Percentiles rank a stretch among this genome's conserved stretches.
Conservation (phyloP, 2,329 filamentous ascomycete species). For the Moelleriella libera region DNA sequence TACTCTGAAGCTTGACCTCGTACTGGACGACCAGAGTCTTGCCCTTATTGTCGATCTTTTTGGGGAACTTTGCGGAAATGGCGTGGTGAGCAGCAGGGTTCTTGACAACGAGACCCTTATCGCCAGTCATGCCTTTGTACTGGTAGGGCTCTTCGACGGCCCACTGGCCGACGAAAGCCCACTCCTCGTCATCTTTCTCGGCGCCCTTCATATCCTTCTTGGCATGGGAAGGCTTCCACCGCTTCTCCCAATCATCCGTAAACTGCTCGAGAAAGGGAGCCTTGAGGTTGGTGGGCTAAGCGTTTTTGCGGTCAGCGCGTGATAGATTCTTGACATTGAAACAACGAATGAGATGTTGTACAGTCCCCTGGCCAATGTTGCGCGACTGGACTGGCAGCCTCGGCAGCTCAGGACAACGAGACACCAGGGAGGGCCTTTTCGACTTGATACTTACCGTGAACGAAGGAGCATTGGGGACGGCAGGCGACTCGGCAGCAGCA, state of each 20-base stretch:
- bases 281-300: conserved; percentile 73
- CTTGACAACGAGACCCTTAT: conserved; percentile 97
- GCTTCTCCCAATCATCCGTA: conserved; percentile 83
- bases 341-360: no score
- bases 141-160: conserved; percentile 84
- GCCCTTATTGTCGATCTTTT: conserved; percentile 92
- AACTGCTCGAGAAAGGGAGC: conserved; percentile 97
- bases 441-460: conserved; percentile 61
- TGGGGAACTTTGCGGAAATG: conserved; percentile 97
- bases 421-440: not conserved
- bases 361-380: no score
- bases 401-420: not conserved
- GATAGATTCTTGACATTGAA: no score
- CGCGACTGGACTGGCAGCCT: no score
- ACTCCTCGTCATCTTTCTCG: conserved; percentile 41
- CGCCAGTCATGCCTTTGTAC: conserved; percentile 83
- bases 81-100: conserved; percentile 96
- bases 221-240: conserved; percentile 90
- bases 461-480: conserved; percentile 54
- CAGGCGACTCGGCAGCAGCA: conserved; percentile 47
- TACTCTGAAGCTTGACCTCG: conserved; percentile 97
- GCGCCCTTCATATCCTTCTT: conserved; percentile 78
- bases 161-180: conserved; percentile 47
- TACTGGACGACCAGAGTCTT: conserved; percentile 97
- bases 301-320: not conserved